Base-by-base conservation (phyloP, 140 eudicot species). In the Anethum foeniculum region DNA sequence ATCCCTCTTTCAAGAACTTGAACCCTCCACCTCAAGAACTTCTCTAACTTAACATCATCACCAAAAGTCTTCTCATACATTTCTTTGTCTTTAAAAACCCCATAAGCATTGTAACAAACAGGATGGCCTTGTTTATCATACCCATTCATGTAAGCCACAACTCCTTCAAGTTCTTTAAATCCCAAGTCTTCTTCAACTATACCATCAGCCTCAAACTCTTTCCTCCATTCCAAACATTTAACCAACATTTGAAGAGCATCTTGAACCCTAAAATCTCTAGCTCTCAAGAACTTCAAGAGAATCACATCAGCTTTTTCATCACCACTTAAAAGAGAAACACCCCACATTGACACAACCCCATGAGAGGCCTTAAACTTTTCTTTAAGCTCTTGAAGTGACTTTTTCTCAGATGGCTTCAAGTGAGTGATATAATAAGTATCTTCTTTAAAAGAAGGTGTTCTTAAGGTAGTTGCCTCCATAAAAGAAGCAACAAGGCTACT, bases 1-100 rank as follows among this genome's bases (percentile, higher is more conserved):
- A 95, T 88, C 39, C 99, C 99, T 71, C 88, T 95, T 80, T 95
- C 99, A 74, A 95, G 92, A 49, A 95, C 97, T 79, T 95, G 99
- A 44, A 95, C 93, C 49, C 99, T 89, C 99, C 99, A 95, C 69
- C 97, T 90, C 69, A 95, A 73, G 71, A 95, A 95, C 78, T 76
- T 89, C 81, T 85, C 84, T 41, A 92, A 72, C 23, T 92, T 92
- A 3, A 89, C 95, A 18, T 90, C 92, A 81, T 92, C 95, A 0
- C 97, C 99, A 80, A 95, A 92, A 0, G 85, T 82, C 52, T 85
- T 90, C 14, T 95, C 99, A 79, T 92, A 92, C 93, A 95, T 83
- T 5, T 90, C 94, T 56, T 86, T 90, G 56, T 94, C 96, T 51
- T 86, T 90, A 27, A 94, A 94, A 21, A 92, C 87, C 43, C 99